Evolutionary conservation across 179 eudicot genomes (phyloP), one percentile per base, ranked within the genome.

Genomic region (Carnegiea gigantea): DNA sequence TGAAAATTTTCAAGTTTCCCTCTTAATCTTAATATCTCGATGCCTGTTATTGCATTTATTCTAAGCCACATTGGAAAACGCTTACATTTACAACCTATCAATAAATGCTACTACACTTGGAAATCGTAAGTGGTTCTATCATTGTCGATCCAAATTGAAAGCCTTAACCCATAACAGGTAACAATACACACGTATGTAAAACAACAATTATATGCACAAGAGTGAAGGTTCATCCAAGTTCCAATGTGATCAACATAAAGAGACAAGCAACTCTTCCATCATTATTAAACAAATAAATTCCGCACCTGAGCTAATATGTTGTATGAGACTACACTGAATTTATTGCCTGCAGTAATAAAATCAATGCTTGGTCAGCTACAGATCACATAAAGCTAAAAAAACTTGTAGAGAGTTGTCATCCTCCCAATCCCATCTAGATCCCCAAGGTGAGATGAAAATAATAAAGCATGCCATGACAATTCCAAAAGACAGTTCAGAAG

Each of bases 241-340:
- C 17, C 57, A 51, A 17, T 9, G 18, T 51, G 18, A 12, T 51
- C 14, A 5, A 73, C 33, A 54, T 18, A 49, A 10, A 71, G 12
- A 30, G 8, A 40, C 24, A 71, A 48, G 18, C 8, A 62, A 21
- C 2, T 38, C 49, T 74, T 9, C 44, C 36, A 0, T 38, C 33
- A 11, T 38, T 23, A 15, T 75, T 23, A 65, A 18, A 11, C 20
- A 36, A 70, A 51, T 49, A 59, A 23, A 40, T 40, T 70, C n/a
- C 30, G 40, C 85, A 95, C 99, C 98, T 95, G 99, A 70, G 98
- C 99, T 86, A 95, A 78, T 80, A 95, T 90, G 82, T 95, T 95
- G 86, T 95, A 95, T 9, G 99, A 94, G 80, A 95, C 93, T 65
- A 94, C 84, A 72, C 97, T 87, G 86, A 95, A 94, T 85, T 82